Evolutionary conservation across 2,329 filamentous ascomycete genomes (phyloP), one percentile per base, ranked within the genome.

Genomic region (Niveomyces coronatus): DNA sequence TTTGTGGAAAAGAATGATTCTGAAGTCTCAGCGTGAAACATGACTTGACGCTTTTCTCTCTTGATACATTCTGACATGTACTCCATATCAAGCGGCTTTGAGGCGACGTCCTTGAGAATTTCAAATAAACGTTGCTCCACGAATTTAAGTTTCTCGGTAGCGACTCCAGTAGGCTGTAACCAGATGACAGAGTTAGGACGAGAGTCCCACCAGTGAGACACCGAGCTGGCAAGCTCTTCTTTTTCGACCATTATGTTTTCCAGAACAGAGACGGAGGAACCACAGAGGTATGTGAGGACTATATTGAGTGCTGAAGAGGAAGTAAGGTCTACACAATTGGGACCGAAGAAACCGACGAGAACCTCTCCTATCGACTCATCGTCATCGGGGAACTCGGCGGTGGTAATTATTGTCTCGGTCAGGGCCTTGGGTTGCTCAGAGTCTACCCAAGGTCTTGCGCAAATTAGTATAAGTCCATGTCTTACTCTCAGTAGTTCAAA

Each of bases 311-410:
- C 91, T 11, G 79, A 80, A 9, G 75, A 74, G 28, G 72, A 65
- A 17, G 84, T 55, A 3, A 74, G 58, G 49, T 95, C 79, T 37
- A 74, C 82, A 57, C 82, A 87, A 49, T 81, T 71, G 0, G 91
- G 91, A 1, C 91, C 91, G 39, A 96, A 78, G 62, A 93, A 94
- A 2, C 75, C 82, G 15, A 95, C 78, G 34, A 85, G 65, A 35
- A 96, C 78, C 54, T 96, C 89, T 26, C 91, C 91, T 40, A 80
- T 84, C 0, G 86, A 89, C 55, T 98, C 91, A 48, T 98, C 91
- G 51, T 95, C 89, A 55, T 98, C 91, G 0, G 91, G 91, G 51
- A 98, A 98, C 45, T 94, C 81, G 19, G 94, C 81, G 0, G 72
- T 85, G 47, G 89, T 76, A 10, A 94, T 61, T 9, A 79, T 68